Conservation (phyloP, 768 basidiomycete species). For the Collybia sordida region DNA sequence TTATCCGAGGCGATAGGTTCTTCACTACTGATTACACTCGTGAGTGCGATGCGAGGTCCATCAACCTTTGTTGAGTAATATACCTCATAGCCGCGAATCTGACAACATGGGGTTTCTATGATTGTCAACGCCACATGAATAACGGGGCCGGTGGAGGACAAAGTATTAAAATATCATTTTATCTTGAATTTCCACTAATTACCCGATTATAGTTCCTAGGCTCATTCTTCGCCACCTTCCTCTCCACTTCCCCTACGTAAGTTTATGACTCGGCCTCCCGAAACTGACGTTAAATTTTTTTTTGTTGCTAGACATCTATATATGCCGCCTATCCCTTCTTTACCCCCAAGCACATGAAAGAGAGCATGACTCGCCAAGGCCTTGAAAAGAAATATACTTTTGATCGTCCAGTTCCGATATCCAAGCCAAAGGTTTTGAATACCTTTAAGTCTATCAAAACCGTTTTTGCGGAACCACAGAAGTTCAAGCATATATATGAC, state of each 20-base stretch:
- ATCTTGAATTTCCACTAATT: background rate
- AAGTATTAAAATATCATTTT: constrained; percentile 3
- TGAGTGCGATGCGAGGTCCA: constrained; percentile 19
- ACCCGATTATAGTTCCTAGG: constrained; percentile 14
- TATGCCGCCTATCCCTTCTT: constrained; percentile 33
- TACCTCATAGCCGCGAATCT: constrained; percentile 33
- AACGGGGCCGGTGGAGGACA: constrained; percentile 24
- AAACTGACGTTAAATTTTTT: background rate
- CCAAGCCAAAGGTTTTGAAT: constrained; percentile 27
- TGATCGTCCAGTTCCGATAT: constrained; percentile 31
- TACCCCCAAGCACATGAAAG: constrained; percentile 39
- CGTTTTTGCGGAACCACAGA: constrained; percentile 30
- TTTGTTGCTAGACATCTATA: constrained; percentile 9
- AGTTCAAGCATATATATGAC: constrained; percentile 37
- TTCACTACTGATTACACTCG: constrained; percentile 52
- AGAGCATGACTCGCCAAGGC: constrained; percentile 36
- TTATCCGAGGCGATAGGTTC: constrained; percentile 55
- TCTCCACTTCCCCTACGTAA: constrained; percentile 17
- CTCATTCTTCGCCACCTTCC: constrained; percentile 18
- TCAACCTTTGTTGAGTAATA: background rate
- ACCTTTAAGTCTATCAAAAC: constrained; percentile 32
- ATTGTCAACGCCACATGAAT: constrained; percentile 40
- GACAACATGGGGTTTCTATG: constrained; percentile 53
- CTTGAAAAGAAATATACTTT: constrained; percentile 39
- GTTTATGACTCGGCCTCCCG: background rate